Evolutionary conservation across 192 early-diverging fungal species (phyloP).

Genomic region (Linnemannia hyalina): DNA sequence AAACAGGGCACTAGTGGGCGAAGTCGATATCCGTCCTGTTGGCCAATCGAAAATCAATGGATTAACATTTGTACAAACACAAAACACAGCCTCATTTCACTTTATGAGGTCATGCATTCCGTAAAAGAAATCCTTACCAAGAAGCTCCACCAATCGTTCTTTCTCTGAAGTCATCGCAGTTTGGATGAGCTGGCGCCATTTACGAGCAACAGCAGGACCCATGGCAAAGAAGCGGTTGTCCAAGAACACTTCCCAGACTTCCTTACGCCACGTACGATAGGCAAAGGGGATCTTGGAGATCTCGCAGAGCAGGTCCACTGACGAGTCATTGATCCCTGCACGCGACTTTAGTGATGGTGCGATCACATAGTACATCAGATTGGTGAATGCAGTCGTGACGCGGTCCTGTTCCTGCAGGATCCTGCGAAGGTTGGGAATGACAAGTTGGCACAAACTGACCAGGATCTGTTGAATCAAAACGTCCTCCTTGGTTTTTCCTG

Average conservation of each 20-base stretch:
- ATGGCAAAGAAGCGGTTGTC: slow-evolving; percentile 81
- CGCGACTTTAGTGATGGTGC: slow-evolving; percentile 73
- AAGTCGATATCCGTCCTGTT: slow-evolving; percentile 75
- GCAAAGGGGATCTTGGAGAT: slow-evolving; percentile 73
- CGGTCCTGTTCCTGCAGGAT: slow-evolving; percentile 83
- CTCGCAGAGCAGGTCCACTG: slow-evolving; percentile 71
- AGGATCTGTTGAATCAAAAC: slow-evolving; percentile 71
- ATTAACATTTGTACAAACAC: background rate
- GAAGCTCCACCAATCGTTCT: slow-evolving; percentile 79
- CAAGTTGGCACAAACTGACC: slow-evolving; percentile 61
- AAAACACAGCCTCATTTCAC: background rate
- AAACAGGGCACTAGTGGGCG: slow-evolving; percentile 81
- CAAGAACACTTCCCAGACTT: slow-evolving; percentile 83
- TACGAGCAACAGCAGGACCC: slow-evolving; percentile 58
- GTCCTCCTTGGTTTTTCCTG: slow-evolving; percentile 75
- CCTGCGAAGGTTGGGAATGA: slow-evolving; percentile 78
- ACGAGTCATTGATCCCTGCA: slow-evolving; percentile 52
- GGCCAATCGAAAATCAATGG: background rate
- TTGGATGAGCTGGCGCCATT: slow-evolving; percentile 81
- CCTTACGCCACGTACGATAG: slow-evolving; percentile 78
- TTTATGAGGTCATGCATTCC: background rate
- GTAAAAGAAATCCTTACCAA: slow-evolving; percentile 58
- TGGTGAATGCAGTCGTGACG: slow-evolving; percentile 70
- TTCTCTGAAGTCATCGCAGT: slow-evolving; percentile 81
- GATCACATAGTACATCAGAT: slow-evolving; percentile 88